A percentile compares a stretch with the other conserved stretches of the same genome.
These are phyloP conservation scores for Nakazawaea sp. DNA, from an alignment of 805 yeast genomes.

Conservation along the genomic window DNA sequence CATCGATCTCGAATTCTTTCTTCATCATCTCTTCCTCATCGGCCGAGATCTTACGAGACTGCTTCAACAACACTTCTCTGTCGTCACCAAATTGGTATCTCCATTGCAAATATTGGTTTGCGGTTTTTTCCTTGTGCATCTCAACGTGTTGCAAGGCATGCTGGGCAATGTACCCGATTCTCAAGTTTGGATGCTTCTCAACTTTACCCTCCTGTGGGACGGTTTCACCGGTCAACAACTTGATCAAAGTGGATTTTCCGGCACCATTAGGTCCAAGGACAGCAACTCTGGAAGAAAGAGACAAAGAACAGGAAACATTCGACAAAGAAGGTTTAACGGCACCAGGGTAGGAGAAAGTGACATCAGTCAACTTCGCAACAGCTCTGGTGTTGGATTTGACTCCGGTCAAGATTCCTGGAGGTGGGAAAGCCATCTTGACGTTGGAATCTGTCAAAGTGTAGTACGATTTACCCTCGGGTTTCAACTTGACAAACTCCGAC, in stretches of 20 bases:
- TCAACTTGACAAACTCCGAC: slow-evolving; percentile 82
- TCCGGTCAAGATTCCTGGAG: slow-evolving; percentile 97
- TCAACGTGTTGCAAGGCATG: slow-evolving; percentile 97
- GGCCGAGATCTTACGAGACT: slow-evolving; percentile 79
- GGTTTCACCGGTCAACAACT: slow-evolving; percentile 86
- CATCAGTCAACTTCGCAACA: slow-evolving; percentile 72
- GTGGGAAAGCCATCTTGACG: slow-evolving; percentile 97
- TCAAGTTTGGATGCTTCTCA: slow-evolving; percentile 95
- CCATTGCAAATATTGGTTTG: slow-evolving; percentile 98
- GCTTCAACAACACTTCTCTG: slow-evolving; percentile 91
- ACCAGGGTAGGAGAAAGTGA: slow-evolving; percentile 87
- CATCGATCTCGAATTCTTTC: slow-evolving; percentile 72
- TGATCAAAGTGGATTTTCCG: slow-evolving; percentile 94
- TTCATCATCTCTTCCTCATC: slow-evolving; percentile 73
- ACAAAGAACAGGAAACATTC: slow-evolving; percentile 82
- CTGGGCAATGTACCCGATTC: slow-evolving; percentile 98
- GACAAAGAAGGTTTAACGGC: slow-evolving; percentile 74
- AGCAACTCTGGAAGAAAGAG: slow-evolving; percentile 95
- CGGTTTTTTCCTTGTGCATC: slow-evolving; percentile 94
- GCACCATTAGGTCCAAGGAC: slow-evolving; percentile 98
- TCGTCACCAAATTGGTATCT: slow-evolving; percentile 97
- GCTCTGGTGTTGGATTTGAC: slow-evolving; percentile 93
- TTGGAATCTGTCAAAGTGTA: slow-evolving; percentile 89
- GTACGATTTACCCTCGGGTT: slow-evolving; percentile 95
- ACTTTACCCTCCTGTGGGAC: slow-evolving; percentile 84